Conservation (phyloP, 2,329 filamentous ascomycete species). For the Venturia asperata region DNA sequence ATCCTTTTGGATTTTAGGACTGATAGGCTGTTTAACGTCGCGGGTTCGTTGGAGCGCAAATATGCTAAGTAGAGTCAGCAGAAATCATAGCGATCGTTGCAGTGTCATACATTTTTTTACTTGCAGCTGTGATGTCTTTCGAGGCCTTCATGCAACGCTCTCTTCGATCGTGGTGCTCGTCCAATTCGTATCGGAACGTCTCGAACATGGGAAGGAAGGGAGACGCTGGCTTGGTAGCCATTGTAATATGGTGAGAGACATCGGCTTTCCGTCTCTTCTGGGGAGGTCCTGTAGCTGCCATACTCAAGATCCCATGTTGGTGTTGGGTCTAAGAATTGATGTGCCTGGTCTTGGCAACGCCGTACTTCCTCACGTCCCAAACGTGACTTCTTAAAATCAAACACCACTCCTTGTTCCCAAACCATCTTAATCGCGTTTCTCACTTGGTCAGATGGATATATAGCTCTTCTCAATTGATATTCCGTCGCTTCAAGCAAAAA, state of each 20-base stretch:
- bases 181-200: slow-evolving; percentile 75
- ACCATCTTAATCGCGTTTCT: neutral
- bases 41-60: slow-evolving; percentile 75
- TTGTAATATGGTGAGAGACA: neutral
- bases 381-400: neutral
- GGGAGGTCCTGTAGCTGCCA: slow-evolving; percentile 13
- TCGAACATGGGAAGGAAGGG: slow-evolving; percentile 68
- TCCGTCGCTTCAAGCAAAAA: neutral
- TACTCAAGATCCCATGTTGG: neutral
- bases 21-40: slow-evolving; percentile 52
- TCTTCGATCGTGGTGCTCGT: slow-evolving; percentile 87
- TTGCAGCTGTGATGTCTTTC: slow-evolving; percentile 83
- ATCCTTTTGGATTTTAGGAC: slow-evolving; percentile 61
- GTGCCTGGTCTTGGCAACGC: neutral
- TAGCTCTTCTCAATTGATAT: neutral
- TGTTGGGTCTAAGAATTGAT: neutral
- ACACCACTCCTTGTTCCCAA: neutral
- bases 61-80: slow-evolving; percentile 48
- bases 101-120: slow-evolving; percentile 81
- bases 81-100: neutral
- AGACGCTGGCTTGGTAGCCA: slow-evolving; percentile 25
- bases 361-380: neutral
- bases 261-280: slow-evolving; percentile 22
- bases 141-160: slow-evolving; percentile 87
- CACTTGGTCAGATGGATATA: neutral